Base-by-base conservation (phyloP, 2,329 filamentous ascomycete genomes). In the Sphaerulina musiva region DNA sequence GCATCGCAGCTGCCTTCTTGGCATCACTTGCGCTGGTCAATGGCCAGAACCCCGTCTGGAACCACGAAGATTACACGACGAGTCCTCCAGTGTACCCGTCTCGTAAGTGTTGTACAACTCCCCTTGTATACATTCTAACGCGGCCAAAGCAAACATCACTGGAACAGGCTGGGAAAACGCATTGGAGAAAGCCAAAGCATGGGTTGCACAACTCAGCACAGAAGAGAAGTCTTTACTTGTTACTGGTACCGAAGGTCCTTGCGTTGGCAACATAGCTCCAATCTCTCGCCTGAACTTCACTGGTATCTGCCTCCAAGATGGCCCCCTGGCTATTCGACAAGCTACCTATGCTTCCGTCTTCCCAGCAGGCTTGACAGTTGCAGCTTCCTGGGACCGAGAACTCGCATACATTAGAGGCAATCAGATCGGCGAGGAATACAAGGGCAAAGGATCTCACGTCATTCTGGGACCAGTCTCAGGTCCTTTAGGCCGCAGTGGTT, bases 321-420 rank as follows among this genome's bases (percentile, higher is more conserved):
- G 89, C 0, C 90, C 90, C 0, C 73, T 93, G 5, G 90, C 90
- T 0, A 78, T 95, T 48, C 68, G 6, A 66, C 69, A 32, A 64
- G 69, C 44, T 63, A 69, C 36, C 62, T 73, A 50, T 63, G 68
- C 20, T 63, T 66, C 59, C 26, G 68, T 17, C 70, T 70, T 56
- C 63, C 70, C 73, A 4, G 68, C 70, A 38, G 63, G 66, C 5
- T 43, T 74, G 9, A 59, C 66, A 17, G 68, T 69, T 0, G 73
- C 68, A 2, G 70, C 72, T 14, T 66, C 71, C 2, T 75, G 72
- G 71, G 70, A 75, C 46, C 65, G 65, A 11, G 43, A 62, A 7
- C 62, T 75, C 1, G 64, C 66, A 7, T 62, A 67, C 11, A 55
- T 68, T 11, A 65, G 71, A 11, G 71, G 66, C 3, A 42, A 64